A percentile compares a stretch with the other conserved stretches of the same genome.
Evolutionary conservation across 306 rosid species (phyloP).

Genomic region (Nissolia schottii): DNA sequence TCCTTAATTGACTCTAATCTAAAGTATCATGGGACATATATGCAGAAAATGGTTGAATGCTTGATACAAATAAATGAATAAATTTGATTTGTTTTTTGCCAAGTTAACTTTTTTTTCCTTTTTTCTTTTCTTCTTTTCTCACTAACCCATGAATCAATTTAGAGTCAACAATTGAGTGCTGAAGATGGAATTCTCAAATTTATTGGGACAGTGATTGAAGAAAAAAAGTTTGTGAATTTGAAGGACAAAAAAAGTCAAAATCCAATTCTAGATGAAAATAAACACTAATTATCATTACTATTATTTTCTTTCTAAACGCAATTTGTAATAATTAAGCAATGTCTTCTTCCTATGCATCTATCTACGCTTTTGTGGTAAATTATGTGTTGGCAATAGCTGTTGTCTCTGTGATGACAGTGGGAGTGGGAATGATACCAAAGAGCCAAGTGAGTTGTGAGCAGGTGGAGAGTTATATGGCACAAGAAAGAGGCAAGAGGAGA

Average conservation of each 20-base stretch:
- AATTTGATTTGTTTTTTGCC: not conserved
- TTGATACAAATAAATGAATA: not conserved
- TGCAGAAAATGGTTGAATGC: not conserved
- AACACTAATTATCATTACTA: no score
- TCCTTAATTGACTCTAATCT: not conserved
- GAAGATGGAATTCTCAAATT: not conserved
- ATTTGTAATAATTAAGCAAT: not conserved
- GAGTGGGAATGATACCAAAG: constrained; percentile 79
- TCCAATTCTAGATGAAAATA: no score
- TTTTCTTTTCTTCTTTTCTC: not conserved
- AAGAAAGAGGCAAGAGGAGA: constrained; percentile 68
- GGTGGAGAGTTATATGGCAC: constrained; percentile 56
- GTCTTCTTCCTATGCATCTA: not conserved
- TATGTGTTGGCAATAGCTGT: not conserved
- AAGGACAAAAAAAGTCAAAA: constrained; percentile 8
- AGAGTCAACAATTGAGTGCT: not conserved
- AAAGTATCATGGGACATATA: not conserved
- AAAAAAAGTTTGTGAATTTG: not conserved
- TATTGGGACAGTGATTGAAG: not conserved
- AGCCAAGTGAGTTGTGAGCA: constrained; percentile 67
- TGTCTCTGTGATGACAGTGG: constrained; percentile 47
- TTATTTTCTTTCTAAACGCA: not conserved
- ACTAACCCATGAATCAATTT: not conserved
- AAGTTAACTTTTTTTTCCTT: not conserved
- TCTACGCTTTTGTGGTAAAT: not conserved